phyloP scores from a whole-genome alignment of 768 basidiomycete genomes.

The Hysterangium stoloniferum region DNA sequence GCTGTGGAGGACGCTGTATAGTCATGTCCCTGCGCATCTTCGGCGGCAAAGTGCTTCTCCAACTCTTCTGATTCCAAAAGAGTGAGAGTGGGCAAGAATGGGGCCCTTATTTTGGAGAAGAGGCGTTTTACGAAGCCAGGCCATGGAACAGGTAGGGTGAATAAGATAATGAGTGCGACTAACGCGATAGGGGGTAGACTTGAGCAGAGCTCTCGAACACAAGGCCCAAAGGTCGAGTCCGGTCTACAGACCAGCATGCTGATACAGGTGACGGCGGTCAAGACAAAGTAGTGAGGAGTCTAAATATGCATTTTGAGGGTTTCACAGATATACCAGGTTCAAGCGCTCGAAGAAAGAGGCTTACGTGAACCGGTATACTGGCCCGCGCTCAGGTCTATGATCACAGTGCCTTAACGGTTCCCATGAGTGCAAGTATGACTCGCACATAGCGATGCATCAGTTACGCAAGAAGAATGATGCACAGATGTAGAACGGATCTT shows the following conservation, averaged over 20 bases:
- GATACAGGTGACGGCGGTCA: too few species aligned
- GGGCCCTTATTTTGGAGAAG: background rate
- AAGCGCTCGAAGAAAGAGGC: too few species aligned
- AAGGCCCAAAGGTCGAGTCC: background rate
- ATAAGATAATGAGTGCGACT: background rate
- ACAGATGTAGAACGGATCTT: too few species aligned
- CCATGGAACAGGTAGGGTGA: conserved; percentile 2
- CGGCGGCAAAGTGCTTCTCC: conserved; percentile 1
- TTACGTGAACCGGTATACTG: too few species aligned
- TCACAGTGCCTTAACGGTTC: too few species aligned
- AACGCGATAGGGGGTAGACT: background rate
- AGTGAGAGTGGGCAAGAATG: conserved; percentile 6
- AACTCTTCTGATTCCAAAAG: conserved; percentile 2
- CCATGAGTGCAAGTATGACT: too few species aligned
- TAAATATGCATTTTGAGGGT: too few species aligned
- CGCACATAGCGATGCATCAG: too few species aligned
- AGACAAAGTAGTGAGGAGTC: too few species aligned
- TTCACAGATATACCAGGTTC: too few species aligned
- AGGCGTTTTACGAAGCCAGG: background rate
- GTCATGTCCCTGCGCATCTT: background rate
- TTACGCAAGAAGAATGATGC: too few species aligned
- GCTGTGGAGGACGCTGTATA: background rate
- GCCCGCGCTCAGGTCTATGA: too few species aligned
- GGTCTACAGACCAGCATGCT: background rate
- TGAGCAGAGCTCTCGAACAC: conserved; percentile 1